A percentile compares a stretch with the other conserved stretches of the same genome.
phyloP scores from a whole-genome alignment of 352 stramenopile genomes.

The Pythium aphanidermatum region DNA sequence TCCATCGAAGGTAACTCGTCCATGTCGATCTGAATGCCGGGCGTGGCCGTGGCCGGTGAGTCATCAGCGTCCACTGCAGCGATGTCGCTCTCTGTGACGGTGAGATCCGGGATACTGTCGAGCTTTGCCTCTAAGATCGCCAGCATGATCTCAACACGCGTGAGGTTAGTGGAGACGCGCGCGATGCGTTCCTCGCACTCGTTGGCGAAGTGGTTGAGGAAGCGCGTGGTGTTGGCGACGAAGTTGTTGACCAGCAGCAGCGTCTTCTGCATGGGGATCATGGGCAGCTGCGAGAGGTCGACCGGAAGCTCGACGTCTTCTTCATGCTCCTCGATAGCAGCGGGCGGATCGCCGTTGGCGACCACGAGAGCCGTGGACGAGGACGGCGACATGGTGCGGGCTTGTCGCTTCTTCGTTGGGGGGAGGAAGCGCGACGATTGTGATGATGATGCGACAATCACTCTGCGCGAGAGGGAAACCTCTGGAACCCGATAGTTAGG shows the following conservation, averaged over 20 bases:
- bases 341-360: constrained; percentile 16
- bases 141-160: constrained; percentile 76
- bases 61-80: constrained; percentile 26
- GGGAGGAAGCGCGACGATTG: neutral
- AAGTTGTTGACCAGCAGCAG: constrained; percentile 86
- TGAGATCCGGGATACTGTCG: constrained; percentile 76
- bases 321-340: constrained; percentile 21
- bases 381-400: constrained; percentile 11
- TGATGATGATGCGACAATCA: constrained; percentile 12
- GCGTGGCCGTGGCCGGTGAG: constrained; percentile 22
- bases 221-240: constrained; percentile 77
- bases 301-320: constrained; percentile 67
- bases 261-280: constrained; percentile 71
- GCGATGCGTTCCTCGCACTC: constrained; percentile 79
- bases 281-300: constrained; percentile 69
- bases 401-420: neutral
- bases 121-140: constrained; percentile 83
- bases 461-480: constrained; percentile 3
- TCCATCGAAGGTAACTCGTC: constrained; percentile 55
- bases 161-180: constrained; percentile 65
- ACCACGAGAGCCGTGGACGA: constrained; percentile 57
- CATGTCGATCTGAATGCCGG: constrained; percentile 52
- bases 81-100: constrained; percentile 54
- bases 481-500: constrained; percentile 9
- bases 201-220: constrained; percentile 83